Base-by-base conservation (phyloP, 345 rosid species). In the Pistacia atlantica region DNA sequence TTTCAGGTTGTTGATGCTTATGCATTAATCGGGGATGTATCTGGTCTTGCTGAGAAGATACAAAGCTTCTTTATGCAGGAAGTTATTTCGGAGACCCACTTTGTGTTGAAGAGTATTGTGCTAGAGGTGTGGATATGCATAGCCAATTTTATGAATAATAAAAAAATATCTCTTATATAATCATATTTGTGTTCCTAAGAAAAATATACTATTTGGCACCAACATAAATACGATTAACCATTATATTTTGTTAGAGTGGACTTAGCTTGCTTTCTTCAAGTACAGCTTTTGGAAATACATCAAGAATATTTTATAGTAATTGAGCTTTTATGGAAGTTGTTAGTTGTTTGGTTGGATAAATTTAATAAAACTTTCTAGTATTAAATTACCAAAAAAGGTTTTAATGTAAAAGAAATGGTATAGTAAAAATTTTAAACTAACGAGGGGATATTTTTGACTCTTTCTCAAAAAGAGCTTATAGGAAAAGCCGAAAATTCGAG, bases 51-150 rank as follows among this genome's bases (percentile, higher is more conserved):
- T 54, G 99, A 93, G 83, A 97, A 97, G 90, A 88, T 97, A 79
- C 97, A 97, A 73, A 97, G 98, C 86, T 93, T 91, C 85, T 97
- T 89, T 83, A 90, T 94, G 98, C 98, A 97, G 80, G 99, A 97
- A 83, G 96, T 92, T 87, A 89, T 97, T 75, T 89, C 98, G 61
- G 97, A 92, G 86, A 93, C 97, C 28, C 95, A 97, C 78, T 82
- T 86, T 56, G 91, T 91, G 38, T 80, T 97, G 86, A 93, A 90
- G 89, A 80, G 82, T 82, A 82, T 88, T 65, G 87, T 92, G 79
- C 86, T 86, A 52, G 99, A 94, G 98, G 99, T 97, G 87, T 31
- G 77, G 66, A 76, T 62, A 74, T 69, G 63, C 64, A 33, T 48
- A n/a, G 22, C 72, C 28, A 11, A 68, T 51, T 42, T n/a, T 73